Evolutionary conservation across 2,329 filamentous ascomycete genomes (phyloP), one percentile per base, ranked within the genome.

Genomic region (Aspergillus pseudoglaucus): DNA sequence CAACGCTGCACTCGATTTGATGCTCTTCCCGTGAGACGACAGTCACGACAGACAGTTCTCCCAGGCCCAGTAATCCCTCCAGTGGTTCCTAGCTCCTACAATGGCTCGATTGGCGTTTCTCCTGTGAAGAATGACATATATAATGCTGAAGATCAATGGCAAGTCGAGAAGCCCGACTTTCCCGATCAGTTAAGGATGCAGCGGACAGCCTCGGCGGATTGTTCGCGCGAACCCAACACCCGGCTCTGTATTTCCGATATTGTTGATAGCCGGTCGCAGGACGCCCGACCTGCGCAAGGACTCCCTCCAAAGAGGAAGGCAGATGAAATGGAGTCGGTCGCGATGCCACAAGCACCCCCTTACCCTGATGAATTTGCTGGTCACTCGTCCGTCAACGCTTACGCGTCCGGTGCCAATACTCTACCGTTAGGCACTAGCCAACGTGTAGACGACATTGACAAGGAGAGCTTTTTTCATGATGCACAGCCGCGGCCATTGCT

Each of bases 301-400:
- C 22, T 3, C 39, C 33, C 52, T 4, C 23, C 57, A 27, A 68
- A 68, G 52, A 58, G 66, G 42, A 64, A 65, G 47, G 60, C 57
- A n/a, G 48, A 49, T 42, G 59, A 67, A 22, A 62, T 63, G 41
- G 59, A 62, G 44, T 47, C 41, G 30, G 46, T 33, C 23, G 40
- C 30, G 9, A 18, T 43, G 17, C 25, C 10, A 4, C 25, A 30
- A 12, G 25, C 25, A 30, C n/a, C 18, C 14, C 14, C 42, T 10
- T 33, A 40, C 6, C 15, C 20, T 33, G 20, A 27, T 3, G 25
- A 30, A 30, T 30, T 12, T 30, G 9, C 25, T 30, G 9, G 4
- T 30, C 25, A 12, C 3, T 30, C 25, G 10, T 12, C 15, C 15
- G 30, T 23, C 17, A 37, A 20, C 3, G 12, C 15, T 18, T 44